Evolutionary conservation across 768 basidiomycete species (phyloP), one percentile per base, ranked within the genome.

Genomic region (Pisolithus tinctorius): DNA sequence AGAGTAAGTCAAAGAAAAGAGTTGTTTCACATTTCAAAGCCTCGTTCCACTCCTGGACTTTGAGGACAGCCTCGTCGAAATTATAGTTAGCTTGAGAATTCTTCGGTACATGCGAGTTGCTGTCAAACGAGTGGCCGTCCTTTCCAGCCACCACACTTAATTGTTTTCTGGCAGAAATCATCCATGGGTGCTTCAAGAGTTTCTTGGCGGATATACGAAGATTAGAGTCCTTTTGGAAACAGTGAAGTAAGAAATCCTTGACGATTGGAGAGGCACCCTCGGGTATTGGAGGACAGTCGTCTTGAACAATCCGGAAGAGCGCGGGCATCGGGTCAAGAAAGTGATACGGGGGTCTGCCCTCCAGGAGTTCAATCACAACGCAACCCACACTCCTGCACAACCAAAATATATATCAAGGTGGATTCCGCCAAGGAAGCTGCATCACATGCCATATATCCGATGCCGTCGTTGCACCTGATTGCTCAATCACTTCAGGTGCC

Each of bases 401-500:
- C 17, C 45, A 23, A 45, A 54, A 4, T 38, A 25, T 11, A 36
- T 52, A 50, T 51, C 51, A 39, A 7, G 39, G 17, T 41, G 26
- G 8, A 44, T 27, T 38, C 39, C n/a, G 14, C 4, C 11, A 16
- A 23, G 20, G 4, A 29, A 16, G 25, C 39, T 13, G 9, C 10
- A 13, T n/a, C 26, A 69, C 75, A 20, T 55, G 80, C 93, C 96
- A 99, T 52, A 99, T 93, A 68, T 99, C 96, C 16, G 93, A 95
- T 13, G 96, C 87, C 1, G 95, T 96, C 1, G 93, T 94, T 29
- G 96, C 95, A 29, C 96, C 96, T 29, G 86, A 87, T 68, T 99
- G 96, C 60, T 99, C 96, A 52, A 99, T 97, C 44, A 99, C 91
- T 69, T 99, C 96, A 2, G 96, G 96, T 8, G 96, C 94, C 96